phyloP scores from a whole-genome alignment of 2,329 filamentous ascomycete genomes.

The Fusarium solani-melongenae region DNA sequence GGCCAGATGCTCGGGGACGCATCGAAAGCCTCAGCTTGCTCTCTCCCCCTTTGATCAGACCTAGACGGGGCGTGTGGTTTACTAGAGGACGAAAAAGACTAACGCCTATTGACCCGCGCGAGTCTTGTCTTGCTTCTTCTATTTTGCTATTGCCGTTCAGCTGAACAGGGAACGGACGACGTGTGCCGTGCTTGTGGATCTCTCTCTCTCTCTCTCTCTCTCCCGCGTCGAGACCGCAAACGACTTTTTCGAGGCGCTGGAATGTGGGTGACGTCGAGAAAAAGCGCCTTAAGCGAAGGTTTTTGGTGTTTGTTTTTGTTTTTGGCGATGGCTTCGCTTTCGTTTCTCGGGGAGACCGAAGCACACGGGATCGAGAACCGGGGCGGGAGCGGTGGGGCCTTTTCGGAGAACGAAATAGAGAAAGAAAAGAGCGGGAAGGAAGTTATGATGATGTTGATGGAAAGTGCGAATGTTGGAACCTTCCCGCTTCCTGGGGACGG shows the following conservation, averaged over 20 bases:
- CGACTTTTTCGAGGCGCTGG: constrained; percentile 19
- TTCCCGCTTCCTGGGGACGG: constrained; percentile 21
- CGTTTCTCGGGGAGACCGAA: constrained; percentile 23
- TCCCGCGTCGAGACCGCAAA: constrained; percentile 5
- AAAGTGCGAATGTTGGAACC: not conserved
- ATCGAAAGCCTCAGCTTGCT: not conserved
- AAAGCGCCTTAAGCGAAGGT: not conserved
- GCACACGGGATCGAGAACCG: constrained; percentile 21
- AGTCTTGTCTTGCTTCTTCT: not conserved
- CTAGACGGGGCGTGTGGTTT: not conserved
- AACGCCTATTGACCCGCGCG: not conserved
- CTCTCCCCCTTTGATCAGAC: not conserved
- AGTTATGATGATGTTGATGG: not conserved
- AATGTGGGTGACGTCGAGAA: constrained; percentile 25
- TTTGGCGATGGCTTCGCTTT: not conserved
- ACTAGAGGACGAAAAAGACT: not conserved
- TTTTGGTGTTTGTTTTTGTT: not conserved
- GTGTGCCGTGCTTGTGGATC: not conserved
- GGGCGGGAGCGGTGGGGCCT: no score
- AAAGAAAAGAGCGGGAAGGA: not conserved
- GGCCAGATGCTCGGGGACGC: not conserved
- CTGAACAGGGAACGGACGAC: not conserved
- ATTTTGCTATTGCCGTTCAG: not conserved
- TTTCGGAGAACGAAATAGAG: not conserved
- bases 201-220: not conserved